Evolutionary conservation across 164 flowering plant species (phyloP), one percentile per base, ranked within the genome.

Genomic region (Berberis vulgaris): DNA sequence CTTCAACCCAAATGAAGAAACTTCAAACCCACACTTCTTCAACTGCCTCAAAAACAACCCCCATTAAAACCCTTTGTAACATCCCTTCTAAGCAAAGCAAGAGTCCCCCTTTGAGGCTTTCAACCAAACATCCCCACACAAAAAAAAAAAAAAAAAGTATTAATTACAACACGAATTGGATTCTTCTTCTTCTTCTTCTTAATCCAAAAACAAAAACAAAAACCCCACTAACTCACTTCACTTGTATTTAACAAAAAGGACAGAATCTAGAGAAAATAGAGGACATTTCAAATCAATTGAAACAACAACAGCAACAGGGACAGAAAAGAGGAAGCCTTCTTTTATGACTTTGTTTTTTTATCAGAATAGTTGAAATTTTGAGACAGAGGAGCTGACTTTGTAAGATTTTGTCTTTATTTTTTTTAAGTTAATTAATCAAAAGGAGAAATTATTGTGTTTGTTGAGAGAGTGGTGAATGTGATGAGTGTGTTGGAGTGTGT

Each of bases 71-170:
- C 38, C n/a, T 7, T 54, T 42, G 7, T 9, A 38, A 45, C 62
- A 71, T 82, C 77, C 66, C 82, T 83, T 79, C 60, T 26, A 60
- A 71, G 63, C 52, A 66, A 83, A 83, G 86, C 57, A 72, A 26
- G 26, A 26, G 26, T 26, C 26, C 26, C 26, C 26, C 26, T 26
- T 26, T 26, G 26, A 26, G 26, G 26, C 26, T 26, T 26, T 26
- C 26, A 26, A 26, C 26, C 26, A 26, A 26, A 26, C 26, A 26
- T 26, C 26, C 26, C 26, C 26, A 26, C 26, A 26, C 0, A 26
- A 26, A 26, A 26, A 26, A 26, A 26, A 26, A 26, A 26, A 26
- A 26, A 26, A 26, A 26, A 26, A 26, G 26, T 26, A 26, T 26
- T 26, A 26, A 26, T 26, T 26, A 26, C 26, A 26, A 26, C 26